Percentiles rank a stretch among this genome's conserved stretches.
Conservation (phyloP, 1,284 basidiomycete species). For the Tylopilus sp. region DNA sequence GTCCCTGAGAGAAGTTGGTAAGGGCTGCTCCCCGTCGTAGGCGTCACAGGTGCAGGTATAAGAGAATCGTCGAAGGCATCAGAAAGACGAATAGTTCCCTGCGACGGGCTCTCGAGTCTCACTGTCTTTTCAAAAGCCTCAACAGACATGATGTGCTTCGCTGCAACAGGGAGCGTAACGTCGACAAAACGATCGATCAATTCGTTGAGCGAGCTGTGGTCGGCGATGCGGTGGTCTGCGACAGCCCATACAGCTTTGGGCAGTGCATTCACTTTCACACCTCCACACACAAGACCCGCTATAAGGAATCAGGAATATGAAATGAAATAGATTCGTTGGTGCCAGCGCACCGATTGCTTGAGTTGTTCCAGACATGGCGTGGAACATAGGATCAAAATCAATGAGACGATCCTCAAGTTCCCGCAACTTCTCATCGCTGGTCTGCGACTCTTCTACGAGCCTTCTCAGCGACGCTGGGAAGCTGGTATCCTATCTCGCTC, state of each 20-base stretch:
- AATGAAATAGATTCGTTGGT: background rate
- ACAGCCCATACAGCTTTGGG: conserved; percentile 52
- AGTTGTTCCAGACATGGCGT: conserved; percentile 52
- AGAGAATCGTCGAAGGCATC: conserved; percentile 55
- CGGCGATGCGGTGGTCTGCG: conserved; percentile 56
- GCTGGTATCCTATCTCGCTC: conserved; percentile 34
- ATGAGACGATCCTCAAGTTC: conserved; percentile 45
- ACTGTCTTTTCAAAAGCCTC: conserved; percentile 51
- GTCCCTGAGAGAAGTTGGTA: conserved; percentile 62
- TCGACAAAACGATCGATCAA: conserved; percentile 47
- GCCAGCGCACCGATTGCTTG: conserved; percentile 56
- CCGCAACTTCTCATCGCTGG: conserved; percentile 38
- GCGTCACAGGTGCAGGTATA: conserved; percentile 63
- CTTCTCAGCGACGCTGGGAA: conserved; percentile 43
- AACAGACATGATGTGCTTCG: conserved; percentile 52
- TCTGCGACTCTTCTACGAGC: conserved; percentile 40
- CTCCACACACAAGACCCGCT: conserved; percentile 55
- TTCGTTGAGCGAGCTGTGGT: conserved; percentile 47
- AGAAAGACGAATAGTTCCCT: conserved; percentile 38
- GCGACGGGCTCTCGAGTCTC: conserved; percentile 27
- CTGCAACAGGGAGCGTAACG: conserved; percentile 48
- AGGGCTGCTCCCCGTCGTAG: conserved; percentile 50
- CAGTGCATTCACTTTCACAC: conserved; percentile 60
- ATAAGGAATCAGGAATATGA: conserved; percentile 2
- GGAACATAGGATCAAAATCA: conserved; percentile 39